Conservation (phyloP, 208 protist species). For the Crithidia expoeki region DNA sequence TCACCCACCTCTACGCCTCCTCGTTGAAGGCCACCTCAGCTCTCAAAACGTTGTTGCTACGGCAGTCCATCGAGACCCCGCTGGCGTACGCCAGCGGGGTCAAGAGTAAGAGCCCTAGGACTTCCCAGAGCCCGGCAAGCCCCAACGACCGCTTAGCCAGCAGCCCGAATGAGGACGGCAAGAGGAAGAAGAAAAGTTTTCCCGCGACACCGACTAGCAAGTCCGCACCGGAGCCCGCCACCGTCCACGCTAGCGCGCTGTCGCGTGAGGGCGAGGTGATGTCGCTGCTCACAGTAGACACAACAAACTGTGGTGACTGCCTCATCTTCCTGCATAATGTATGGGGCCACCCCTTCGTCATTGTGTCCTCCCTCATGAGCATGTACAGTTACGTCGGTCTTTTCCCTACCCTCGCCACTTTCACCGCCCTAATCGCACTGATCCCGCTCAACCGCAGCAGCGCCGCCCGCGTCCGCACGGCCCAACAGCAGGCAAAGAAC, state of each 20-base stretch:
- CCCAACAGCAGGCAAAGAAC: conserved; percentile 55
- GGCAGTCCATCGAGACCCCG: conserved; percentile 49
- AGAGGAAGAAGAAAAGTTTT: conserved; percentile 14
- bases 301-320: conserved; percentile 58
- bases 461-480: conserved; percentile 49
- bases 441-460: conserved; percentile 64
- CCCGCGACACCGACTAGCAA: conserved; percentile 8
- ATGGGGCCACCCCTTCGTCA: conserved; percentile 74
- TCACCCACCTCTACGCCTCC: conserved; percentile 63
- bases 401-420: conserved; percentile 57
- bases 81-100: conserved; percentile 34
- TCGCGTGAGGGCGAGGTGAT: conserved; percentile 60
- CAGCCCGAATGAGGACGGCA: conserved; percentile 13
- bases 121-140: conserved; percentile 2
- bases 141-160: conserved; percentile 6
- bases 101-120: conserved; percentile 5
- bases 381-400: conserved; percentile 76
- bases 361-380: conserved; percentile 53
- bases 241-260: conserved; percentile 5
- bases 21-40: conserved; percentile 57
- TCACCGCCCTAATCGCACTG: conserved; percentile 50
- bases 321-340: conserved; percentile 80
- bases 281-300: conserved; percentile 71
- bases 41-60: conserved; percentile 66
- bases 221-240: conserved; percentile 11